Evolutionary conservation across 1,284 basidiomycete genomes (phyloP), one percentile per base, ranked within the genome.

Genomic region (Cryptococcus sp.): DNA sequence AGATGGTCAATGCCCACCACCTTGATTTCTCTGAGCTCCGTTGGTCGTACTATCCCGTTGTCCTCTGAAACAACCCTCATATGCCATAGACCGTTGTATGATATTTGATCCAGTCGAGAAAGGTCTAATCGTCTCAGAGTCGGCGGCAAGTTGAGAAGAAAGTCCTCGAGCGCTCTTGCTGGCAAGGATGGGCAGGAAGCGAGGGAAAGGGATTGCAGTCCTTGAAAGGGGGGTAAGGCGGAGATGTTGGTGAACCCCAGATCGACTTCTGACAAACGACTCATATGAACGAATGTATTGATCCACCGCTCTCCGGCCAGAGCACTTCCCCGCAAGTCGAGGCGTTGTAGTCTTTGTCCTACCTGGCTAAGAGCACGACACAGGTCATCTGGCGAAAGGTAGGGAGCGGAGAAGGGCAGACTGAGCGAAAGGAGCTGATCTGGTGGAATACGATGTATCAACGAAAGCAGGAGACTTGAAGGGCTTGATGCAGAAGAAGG

Each of bases 1-100:
- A 75, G 61, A 58, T 70, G 64, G 60, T 75, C 74, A 39, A 74
- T 73, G 3, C 72, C 74, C 0, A 70, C 64, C 8, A 75, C 49
- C 26, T 66, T 67, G 53, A 75, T 63, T 26, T 67, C 61, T n/a
- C 52, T 53, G 19, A 75, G 50, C 6, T 43, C 26, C 1, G 66
- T 68, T 6, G 63, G 60, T 20, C 29, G 22, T 1, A n/a, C 16
- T 19, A n/a, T 20, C 17, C 19, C 50, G 1, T 43, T 40, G 0
- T 10, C 20, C 13, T 40, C 37, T 5, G 37, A 16, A 0, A 62
- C 56, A 10, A 70, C 72, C 16, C 55, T 50, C 39, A 74, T 47
- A 29, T 46, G 50, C 51, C 52, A 52, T 37, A 75, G 52, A 7
- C 61, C 62, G 7, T 50, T 29, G 45, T 67, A 62, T 3, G 65